These are phyloP conservation scores for Magnolia changhungtana DNA, from an alignment of 164 flowering plant species.

Conservation along the genomic window DNA sequence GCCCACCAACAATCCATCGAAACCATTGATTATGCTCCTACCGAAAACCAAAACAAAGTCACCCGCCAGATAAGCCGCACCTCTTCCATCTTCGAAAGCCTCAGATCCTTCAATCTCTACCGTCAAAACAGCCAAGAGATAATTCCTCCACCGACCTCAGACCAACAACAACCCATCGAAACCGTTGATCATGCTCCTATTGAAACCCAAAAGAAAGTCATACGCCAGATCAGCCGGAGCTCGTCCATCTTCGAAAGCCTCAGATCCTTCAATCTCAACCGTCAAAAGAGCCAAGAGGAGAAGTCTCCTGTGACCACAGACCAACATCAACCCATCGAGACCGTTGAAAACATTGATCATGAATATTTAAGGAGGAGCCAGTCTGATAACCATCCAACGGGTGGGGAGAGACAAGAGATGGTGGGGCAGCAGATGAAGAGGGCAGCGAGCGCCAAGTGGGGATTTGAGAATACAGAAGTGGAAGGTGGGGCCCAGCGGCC, in stretches of 20 bases:
- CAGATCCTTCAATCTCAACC: conserved; percentile 34
- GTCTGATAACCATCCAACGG: conserved; percentile 13
- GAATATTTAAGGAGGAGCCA: neutral
- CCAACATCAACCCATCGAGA: neutral
- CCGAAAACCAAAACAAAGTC: neutral
- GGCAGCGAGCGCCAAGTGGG: conserved; percentile 25
- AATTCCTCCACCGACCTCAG: conserved; percentile 7
- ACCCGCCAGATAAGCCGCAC: conserved; percentile 3
- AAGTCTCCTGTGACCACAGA: neutral
- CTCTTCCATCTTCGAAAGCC: conserved; percentile 38
- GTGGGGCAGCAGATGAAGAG: conserved; percentile 25
- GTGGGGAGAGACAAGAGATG: conserved; percentile 11
- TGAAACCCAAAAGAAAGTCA: neutral
- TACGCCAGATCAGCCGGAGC: conserved; percentile 3
- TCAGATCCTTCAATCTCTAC: conserved; percentile 40
- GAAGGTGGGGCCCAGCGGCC: conserved; percentile 21
- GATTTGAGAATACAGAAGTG: conserved; percentile 7
- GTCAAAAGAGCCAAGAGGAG: conserved; percentile 12
- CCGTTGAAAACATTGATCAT: neutral
- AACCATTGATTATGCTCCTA: neutral
- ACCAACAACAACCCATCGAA: neutral
- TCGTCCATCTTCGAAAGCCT: conserved; percentile 37
- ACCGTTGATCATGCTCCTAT: neutral
- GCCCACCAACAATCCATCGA: neutral
- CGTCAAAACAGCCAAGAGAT: conserved; percentile 16